phyloP scores from a whole-genome alignment of 805 yeast species.

The Zygoascus ofunaensis region DNA sequence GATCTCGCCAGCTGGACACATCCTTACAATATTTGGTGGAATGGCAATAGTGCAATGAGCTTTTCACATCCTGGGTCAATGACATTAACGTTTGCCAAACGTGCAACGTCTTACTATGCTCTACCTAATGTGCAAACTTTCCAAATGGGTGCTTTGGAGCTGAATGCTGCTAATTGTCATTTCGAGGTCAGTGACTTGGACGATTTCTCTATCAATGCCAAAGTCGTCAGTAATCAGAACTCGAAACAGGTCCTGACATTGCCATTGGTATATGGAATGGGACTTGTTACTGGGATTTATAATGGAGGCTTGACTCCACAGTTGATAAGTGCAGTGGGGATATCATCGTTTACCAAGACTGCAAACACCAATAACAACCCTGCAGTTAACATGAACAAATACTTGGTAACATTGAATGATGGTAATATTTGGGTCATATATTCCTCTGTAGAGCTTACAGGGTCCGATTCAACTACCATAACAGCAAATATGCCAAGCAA shows the following conservation, averaged over 20 bases:
- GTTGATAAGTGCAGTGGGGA: conserved; percentile 55
- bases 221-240: conserved; percentile 8
- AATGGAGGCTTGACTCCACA: conserved; percentile 18
- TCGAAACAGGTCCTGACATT: conserved; percentile 10
- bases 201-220: conserved; percentile 18
- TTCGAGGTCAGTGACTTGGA: conserved; percentile 7
- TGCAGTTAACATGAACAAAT: conserved; percentile 37
- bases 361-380: conserved; percentile 32
- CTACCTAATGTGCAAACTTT: neutral
- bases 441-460: conserved; percentile 26
- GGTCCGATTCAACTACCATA: conserved; percentile 29
- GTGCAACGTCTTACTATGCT: conserved; percentile 30
- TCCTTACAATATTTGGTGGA: conserved; percentile 65
- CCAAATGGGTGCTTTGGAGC: conserved; percentile 5
- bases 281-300: conserved; percentile 44
- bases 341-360: conserved; percentile 34
- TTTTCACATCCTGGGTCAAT: conserved; percentile 47
- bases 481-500: too few species aligned
- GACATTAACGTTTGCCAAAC: conserved; percentile 61
- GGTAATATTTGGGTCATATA: conserved; percentile 61
- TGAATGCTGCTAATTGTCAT: conserved; percentile 23
- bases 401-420: conserved; percentile 44
- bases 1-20: conserved; percentile 67
- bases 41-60: conserved; percentile 48
- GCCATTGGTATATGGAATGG: conserved; percentile 55